These are phyloP conservation scores for Breviolum minutum DNA, from an alignment of 73 alveolate species.

Conservation along the genomic window DNA sequence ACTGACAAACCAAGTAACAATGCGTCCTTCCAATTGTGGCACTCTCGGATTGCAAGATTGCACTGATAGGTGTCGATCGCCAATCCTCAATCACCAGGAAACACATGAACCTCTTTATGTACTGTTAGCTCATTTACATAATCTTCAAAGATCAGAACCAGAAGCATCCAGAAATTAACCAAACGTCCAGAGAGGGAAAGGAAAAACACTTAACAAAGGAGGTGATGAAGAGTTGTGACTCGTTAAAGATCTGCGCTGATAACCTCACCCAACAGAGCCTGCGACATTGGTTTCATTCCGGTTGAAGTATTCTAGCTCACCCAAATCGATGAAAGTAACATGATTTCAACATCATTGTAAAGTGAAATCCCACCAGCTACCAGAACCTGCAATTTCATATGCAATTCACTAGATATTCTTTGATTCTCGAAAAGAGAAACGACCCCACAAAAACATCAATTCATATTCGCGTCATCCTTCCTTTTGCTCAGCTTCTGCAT, in stretches of 20 bases:
- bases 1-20: not conserved
- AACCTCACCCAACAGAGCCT: too few species aligned
- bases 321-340: too few species aligned
- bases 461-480: too few species aligned
- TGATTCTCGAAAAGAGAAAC: too few species aligned
- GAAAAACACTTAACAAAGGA: not conserved
- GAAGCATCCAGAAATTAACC: not conserved
- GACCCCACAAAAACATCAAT: too few species aligned
- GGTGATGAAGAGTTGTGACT: not conserved
- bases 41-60: constrained; percentile 38
- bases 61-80: constrained; percentile 24
- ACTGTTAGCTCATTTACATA: not conserved
- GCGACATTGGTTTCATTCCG: too few species aligned
- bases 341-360: too few species aligned
- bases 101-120: not conserved
- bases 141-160: not conserved
- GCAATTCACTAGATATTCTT: too few species aligned
- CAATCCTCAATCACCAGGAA: not conserved
- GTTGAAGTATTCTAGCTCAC: too few species aligned
- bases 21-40: not conserved
- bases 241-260: not conserved
- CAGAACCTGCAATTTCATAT: too few species aligned
- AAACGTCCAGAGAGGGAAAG: not conserved
- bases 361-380: too few species aligned
- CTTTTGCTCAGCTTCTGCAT: too few species aligned